These are phyloP conservation scores for Termitomyces sp. DNA, from an alignment of 768 basidiomycete species.

Conservation along the genomic window DNA sequence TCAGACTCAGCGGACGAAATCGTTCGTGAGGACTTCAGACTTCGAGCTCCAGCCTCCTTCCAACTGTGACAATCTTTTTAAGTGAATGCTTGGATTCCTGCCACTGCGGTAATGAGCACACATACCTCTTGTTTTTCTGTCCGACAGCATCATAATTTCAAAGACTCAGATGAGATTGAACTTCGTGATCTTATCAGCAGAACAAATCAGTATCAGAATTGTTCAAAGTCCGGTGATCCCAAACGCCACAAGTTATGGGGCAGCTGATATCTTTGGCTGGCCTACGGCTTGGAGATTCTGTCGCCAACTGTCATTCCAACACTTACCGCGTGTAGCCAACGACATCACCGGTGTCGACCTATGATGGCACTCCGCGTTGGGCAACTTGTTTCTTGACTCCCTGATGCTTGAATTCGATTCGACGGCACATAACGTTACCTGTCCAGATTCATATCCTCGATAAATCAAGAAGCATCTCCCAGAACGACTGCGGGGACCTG, in stretches of 20 bases:
- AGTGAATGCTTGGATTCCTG: background rate
- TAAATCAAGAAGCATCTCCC: background rate
- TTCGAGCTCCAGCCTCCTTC: background rate
- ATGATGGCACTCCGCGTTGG: background rate
- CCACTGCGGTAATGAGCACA: too few relatives aligned
- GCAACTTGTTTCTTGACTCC: conserved; percentile 3
- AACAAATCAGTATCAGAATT: background rate
- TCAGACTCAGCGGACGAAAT: background rate
- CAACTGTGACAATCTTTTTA: background rate
- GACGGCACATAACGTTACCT: conserved; percentile 1
- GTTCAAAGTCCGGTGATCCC: background rate
- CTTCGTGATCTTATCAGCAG: background rate
- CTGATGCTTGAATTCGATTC: conserved; percentile 3
- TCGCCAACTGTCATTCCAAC: background rate
- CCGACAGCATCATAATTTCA: background rate
- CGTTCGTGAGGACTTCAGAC: background rate
- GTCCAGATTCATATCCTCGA: background rate
- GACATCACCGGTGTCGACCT: background rate
- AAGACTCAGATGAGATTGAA: background rate
- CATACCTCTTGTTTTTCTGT: background rate
- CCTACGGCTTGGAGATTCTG: background rate
- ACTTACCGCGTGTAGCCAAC: background rate
- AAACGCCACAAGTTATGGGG: background rate
- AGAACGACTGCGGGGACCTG: background rate
- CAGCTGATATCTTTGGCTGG: background rate